These are phyloP conservation scores for Peronospora farinosa DNA, from an alignment of 352 stramenopile genomes.

Conservation along the genomic window DNA sequence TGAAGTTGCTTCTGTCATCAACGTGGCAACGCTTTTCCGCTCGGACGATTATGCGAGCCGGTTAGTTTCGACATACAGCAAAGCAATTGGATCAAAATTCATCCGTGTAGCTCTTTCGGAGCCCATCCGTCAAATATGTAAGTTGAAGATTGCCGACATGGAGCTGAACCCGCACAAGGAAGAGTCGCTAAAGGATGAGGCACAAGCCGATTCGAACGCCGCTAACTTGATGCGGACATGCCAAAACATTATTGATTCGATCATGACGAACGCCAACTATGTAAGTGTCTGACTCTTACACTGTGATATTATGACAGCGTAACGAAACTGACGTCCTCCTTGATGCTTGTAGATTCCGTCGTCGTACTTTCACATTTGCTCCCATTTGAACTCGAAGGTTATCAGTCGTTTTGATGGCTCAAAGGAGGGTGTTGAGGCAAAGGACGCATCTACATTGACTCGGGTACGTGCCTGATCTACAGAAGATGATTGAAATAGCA, in stretches of 20 bases:
- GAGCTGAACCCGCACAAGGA: conserved; percentile 64
- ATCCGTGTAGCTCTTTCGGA: conserved; percentile 55
- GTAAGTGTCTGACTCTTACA: conserved; percentile 12
- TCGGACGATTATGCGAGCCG: conserved; percentile 70
- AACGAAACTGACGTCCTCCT: conserved; percentile 1
- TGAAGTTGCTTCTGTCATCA: conserved; percentile 64
- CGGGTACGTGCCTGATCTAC: conserved; percentile 27
- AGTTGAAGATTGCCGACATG: conserved; percentile 62
- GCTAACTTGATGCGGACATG: conserved; percentile 79
- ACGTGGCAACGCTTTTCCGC: conserved; percentile 72
- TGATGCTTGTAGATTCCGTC: conserved; percentile 43
- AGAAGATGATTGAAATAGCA: not conserved
- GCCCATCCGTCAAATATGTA: conserved; percentile 55
- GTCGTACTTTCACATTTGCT: conserved; percentile 76
- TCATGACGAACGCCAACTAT: conserved; percentile 52
- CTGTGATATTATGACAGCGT: not conserved
- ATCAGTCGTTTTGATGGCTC: conserved; percentile 64
- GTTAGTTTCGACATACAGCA: conserved; percentile 72
- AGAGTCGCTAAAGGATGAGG: conserved; percentile 35
- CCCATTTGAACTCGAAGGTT: conserved; percentile 63
- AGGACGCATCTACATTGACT: conserved; percentile 52
- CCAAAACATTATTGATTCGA: conserved; percentile 77
- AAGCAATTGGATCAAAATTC: conserved; percentile 62
- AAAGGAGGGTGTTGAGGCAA: conserved; percentile 46
- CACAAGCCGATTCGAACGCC: conserved; percentile 43